Evolutionary conservation across 805 yeast species (phyloP).

Genomic region (Metschnikowia proteae): DNA sequence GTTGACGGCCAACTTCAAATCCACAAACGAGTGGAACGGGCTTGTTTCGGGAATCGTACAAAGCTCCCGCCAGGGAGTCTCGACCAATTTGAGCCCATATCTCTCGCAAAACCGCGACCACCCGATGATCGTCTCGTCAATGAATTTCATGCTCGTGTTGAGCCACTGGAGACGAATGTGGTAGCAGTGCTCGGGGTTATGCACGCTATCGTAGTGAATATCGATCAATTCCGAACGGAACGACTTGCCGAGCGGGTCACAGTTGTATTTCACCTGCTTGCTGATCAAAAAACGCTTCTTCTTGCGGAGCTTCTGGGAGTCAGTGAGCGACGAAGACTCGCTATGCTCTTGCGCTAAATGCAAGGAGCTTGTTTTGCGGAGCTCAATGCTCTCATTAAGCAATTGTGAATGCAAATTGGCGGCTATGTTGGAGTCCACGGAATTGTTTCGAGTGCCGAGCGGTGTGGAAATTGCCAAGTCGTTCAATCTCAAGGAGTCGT

Average conservation of each 20-base stretch:
- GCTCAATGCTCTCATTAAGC: constrained; percentile 4
- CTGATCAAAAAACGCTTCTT: constrained; percentile 54
- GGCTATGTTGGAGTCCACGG: constrained; percentile 1
- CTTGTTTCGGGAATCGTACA: constrained; percentile 70
- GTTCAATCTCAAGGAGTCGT: neutral
- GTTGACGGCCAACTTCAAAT: constrained; percentile 58
- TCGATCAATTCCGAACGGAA: constrained; percentile 72
- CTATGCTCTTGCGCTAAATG: constrained; percentile 14
- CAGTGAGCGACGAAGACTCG: constrained; percentile 17
- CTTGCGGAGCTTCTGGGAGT: constrained; percentile 20
- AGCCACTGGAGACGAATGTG: constrained; percentile 92
- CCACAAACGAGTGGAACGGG: constrained; percentile 86
- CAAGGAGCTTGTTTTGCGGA: constrained; percentile 14
- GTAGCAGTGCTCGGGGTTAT: constrained; percentile 91
- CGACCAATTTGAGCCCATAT: constrained; percentile 74
- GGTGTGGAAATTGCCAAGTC: neutral
- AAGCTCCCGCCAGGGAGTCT: constrained; percentile 87
- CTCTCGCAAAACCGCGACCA: constrained; percentile 84
- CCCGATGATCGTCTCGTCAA: constrained; percentile 67
- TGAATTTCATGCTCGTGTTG: constrained; percentile 72
- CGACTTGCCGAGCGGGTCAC: constrained; percentile 70
- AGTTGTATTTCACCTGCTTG: constrained; percentile 61
- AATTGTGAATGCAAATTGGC: neutral
- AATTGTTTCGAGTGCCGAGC: constrained; percentile 1
- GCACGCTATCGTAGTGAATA: constrained; percentile 88